Conservation (phyloP, 2,329 filamentous ascomycete species). For the Scedosporium minutisporum region DNA sequence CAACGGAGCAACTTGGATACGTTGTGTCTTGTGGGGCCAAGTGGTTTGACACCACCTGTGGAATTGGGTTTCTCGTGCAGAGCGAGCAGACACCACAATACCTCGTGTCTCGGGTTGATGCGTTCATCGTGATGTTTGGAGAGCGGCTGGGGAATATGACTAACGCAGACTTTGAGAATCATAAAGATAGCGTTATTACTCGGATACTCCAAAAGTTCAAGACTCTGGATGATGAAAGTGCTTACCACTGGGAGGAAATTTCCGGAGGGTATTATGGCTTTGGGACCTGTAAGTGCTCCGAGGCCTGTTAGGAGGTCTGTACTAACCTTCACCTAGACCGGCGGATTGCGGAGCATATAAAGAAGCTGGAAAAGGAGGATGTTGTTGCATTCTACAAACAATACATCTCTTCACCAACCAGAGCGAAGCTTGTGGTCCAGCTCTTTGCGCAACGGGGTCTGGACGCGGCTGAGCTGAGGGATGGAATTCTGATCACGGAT, state of each 20-base stretch:
- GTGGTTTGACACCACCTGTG: slow-evolving; percentile 65
- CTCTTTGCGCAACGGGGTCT: slow-evolving; percentile 78
- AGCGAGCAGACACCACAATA: slow-evolving; percentile 80
- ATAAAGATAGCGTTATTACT: slow-evolving; percentile 82
- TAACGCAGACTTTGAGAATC: slow-evolving; percentile 74
- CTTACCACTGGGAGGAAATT: slow-evolving; percentile 77
- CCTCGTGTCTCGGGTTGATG: slow-evolving; percentile 77
- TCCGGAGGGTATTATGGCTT: slow-evolving; percentile 84
- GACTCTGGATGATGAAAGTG: slow-evolving; percentile 78
- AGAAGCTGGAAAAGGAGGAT: slow-evolving; percentile 65
- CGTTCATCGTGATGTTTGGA: slow-evolving; percentile 63
- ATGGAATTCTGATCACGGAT: slow-evolving; percentile 58
- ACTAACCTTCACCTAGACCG: slow-evolving; percentile 36
- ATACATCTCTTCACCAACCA: slow-evolving; percentile 61
- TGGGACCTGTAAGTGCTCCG: slow-evolving; percentile 36
- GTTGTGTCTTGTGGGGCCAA: slow-evolving; percentile 80
- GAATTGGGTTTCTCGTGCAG: slow-evolving; percentile 85
- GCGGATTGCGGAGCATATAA: slow-evolving; percentile 66
- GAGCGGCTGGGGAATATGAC: slow-evolving; percentile 64
- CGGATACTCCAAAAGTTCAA: slow-evolving; percentile 85
- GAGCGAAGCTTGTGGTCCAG: slow-evolving; percentile 80
- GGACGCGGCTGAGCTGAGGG: slow-evolving; percentile 22
- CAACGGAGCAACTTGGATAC: slow-evolving; percentile 95
- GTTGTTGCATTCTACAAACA: slow-evolving; percentile 69
- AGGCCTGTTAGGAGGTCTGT: slow-evolving; percentile 1